Base-by-base conservation (phyloP, 805 yeast species). In the Ogataea glucozyma region DNA sequence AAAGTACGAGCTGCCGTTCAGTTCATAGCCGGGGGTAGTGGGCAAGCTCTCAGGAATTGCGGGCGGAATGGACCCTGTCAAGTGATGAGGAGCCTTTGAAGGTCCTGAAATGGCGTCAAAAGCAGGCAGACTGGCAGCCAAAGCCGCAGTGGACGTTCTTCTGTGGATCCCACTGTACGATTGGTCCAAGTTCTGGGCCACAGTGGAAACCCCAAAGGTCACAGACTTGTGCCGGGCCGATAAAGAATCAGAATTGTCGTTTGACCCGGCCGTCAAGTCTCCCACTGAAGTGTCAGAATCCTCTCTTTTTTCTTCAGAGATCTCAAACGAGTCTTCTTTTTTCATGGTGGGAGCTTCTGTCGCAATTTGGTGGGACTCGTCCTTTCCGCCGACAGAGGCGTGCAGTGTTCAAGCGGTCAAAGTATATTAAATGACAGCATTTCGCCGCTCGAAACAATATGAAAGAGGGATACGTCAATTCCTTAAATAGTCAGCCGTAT, bases 1-100 rank as follows among this genome's bases (percentile, higher is more conserved):
- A 31, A 56, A 58, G 35, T 54, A 56, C 6, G 60, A 54, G 13
- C 44, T 40, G n/a, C 45, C 57, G 19, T 46, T 33, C 12, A 65
- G 35, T 26, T 68, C 72, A 34, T 52, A 53, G 1, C 71, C 73
- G 5, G 73, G 74, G 0, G 74, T 70, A 0, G 67, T 62, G 16
- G 74, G 74, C 16, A 67, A 42, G 16, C 70, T 64, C 44, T 68
- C 76, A 1, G 72, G 70, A 13, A 69, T 55, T 3, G 71, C 68
- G 4, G 67, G 63, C 4, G 68, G 66, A 31, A 67, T 2, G 41
- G 44, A 31, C 54, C 38, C 26, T 19, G 43, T 20, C 13, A 41
- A 14, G 4, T 41, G 44, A 21, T 31, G 14, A 9, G 37, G 5
- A 6, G 14, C 19, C 8, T 4, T n/a, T 21, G 19, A 26, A 9